These are phyloP conservation scores for Durotheca rogersii DNA, from an alignment of 495 filamentous ascomycete species.

Conservation along the genomic window DNA sequence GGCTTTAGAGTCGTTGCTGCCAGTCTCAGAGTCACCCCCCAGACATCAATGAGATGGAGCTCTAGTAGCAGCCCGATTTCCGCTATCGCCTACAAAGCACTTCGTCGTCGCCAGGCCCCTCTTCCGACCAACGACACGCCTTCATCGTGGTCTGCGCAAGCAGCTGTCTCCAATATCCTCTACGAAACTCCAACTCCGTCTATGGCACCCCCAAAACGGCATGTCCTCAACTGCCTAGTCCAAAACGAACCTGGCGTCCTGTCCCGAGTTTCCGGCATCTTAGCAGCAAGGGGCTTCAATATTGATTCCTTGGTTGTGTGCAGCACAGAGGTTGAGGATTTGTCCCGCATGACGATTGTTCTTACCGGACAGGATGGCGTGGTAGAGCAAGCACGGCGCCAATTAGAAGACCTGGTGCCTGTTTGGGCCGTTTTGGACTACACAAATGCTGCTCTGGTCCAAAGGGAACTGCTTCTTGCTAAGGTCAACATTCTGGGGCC, in stretches of 20 bases:
- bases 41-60: conserved; percentile 33
- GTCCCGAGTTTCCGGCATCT: conserved; percentile 92
- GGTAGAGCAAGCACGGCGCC: conserved; percentile 92
- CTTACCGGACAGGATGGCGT: conserved; percentile 94
- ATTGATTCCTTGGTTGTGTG: conserved; percentile 98
- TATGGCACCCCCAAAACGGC: conserved; percentile 80
- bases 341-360: conserved; percentile 98
- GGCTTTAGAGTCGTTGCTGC: conserved; percentile 34
- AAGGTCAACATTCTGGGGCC: conserved; percentile 95
- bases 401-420: conserved; percentile 93
- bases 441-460: conserved; percentile 87
- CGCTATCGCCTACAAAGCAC: conserved; percentile 94
- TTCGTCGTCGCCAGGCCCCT: conserved; percentile 82
- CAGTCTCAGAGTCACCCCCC: conserved; percentile 16
- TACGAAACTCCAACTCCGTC: conserved; percentile 94
- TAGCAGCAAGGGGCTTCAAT: conserved; percentile 96
- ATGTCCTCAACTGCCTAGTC: conserved; percentile 96
- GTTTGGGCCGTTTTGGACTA: conserved; percentile 99
- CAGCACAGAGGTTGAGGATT: conserved; percentile 94
- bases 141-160: conserved; percentile 87
- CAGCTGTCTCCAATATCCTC: conserved; percentile 95
- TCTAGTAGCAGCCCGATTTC: conserved; percentile 71
- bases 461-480: conserved; percentile 92
- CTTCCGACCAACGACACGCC: conserved; percentile 74
- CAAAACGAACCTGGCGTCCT: conserved; percentile 98